Evolutionary conservation across 768 basidiomycete species (phyloP), one percentile per base, ranked within the genome.

Genomic region (Termitomyces sp.): DNA sequence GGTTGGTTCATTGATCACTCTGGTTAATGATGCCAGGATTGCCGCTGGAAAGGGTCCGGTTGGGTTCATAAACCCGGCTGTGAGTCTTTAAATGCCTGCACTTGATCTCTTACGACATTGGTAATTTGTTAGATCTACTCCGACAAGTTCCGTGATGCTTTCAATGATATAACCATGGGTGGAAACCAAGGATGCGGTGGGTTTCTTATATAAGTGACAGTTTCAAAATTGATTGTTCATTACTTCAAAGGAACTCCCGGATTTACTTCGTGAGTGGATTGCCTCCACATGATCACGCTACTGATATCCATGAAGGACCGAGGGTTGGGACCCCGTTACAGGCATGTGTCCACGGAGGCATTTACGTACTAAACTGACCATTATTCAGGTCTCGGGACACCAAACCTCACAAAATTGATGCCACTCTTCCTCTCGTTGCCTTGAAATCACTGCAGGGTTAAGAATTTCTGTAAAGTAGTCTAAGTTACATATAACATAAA

Each of bases 21-120:
- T 82, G 66, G 67, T 83, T 39, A 83, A 83, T 56, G 83, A 83
- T 61, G 81, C 78, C 0, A 75, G 81, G 4, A 63, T 84, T 26
- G 70, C 73, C 4, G 8, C 13, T 1, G 70, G 72, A 14, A 83
- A 82, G 65, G 49, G 61, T 0, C 67, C 81, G 0, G 71, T 84
- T 29, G 82, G 79, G 2, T 81, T 79, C 61, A 72, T 81, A 31
- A 81, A 81, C 52, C 79, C 79, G 36, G 56, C 65, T n/a, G 77
- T 79, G 48, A 53, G 61, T 57, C 9, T 9, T 5, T 16, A 14
- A 13, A 29, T 39, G 5, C 20, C 13, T 13, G 8, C 6, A 18
- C 3, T 52, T 2, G 10, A 10, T 4, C n/a, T 18, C 31, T 56
- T 16, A 36, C n/a, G 10, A 32, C 42, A n/a, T 10, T 29, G 12